Evolutionary conservation across 2,329 filamentous ascomycete genomes (phyloP), one percentile per base, ranked within the genome.

Genomic region (Xylaria sp.): DNA sequence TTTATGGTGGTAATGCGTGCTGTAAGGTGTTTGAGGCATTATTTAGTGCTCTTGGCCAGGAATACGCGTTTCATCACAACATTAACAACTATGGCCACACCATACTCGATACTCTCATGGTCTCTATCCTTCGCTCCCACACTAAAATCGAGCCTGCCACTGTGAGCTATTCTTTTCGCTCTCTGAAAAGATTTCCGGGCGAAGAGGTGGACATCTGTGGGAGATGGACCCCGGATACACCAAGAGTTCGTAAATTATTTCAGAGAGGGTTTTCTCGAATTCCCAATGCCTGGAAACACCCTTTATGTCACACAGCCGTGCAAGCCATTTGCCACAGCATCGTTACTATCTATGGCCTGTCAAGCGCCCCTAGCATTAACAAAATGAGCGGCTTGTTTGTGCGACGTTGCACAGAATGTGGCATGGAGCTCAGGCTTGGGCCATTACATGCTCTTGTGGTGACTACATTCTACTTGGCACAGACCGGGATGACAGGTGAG

Each of bases 191-290:
- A 17, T 79, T 77, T 55, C 67, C 15, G 11, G 78, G 76, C 15
- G 75, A 79, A 65, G 76, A 79, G 52, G 69, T 77, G 3, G 77
- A 79, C 44, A 74, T 78, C 9, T 80, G 78, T 58, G 78, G 78
- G 15, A 70, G 78, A 37, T 80, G 77, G 77, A 74, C 78, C 58
- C 75, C 76, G 1, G 76, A 80, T 51, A 77, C 78, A 1, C 66
- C 71, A 4, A 75, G 69, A 47, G 55, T 76, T 33, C 73, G 77
- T 6, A 38, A 62, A 1, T 68, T 78, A 2, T 59, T 75, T 10
- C 66, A 65, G 1, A 62, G 54, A 1, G 76, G 76, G 0, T 55
- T 54, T 13, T 17, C 65, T 3, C 59, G 47, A 1, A 73, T 77
- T 21, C 78, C 78, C 0, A 54, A 62, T 2, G 11, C 48, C 0